Conservation (phyloP, 805 yeast genomes). For the Starmerella sirachaensis region DNA sequence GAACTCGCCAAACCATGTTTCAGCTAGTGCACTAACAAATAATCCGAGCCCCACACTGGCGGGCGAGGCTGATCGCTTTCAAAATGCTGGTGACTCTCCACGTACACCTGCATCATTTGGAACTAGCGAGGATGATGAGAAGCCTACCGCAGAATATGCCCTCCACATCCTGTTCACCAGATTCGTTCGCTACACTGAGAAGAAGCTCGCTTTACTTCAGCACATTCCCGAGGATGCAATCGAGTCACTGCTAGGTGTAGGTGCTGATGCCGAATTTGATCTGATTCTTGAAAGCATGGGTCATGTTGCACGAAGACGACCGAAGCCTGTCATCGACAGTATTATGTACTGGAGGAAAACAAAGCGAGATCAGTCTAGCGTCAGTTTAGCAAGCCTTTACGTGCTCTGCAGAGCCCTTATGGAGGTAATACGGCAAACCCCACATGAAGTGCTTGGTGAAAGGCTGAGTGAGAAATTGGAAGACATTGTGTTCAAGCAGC, state of each 20-base stretch:
- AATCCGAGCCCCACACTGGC: background rate
- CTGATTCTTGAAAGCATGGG: conserved; percentile 77
- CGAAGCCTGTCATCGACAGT: conserved; percentile 92
- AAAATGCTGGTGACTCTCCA: background rate
- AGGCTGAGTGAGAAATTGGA: conserved; percentile 75
- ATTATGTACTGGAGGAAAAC: conserved; percentile 97
- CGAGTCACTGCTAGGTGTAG: conserved; percentile 66
- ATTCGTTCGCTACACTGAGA: conserved; percentile 86
- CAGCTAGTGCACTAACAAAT: no score
- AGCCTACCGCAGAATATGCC: conserved; percentile 54
- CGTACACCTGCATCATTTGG: background rate
- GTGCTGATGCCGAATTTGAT: conserved; percentile 78
- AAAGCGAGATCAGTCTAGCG: conserved; percentile 66
- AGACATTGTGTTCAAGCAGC: conserved; percentile 83
- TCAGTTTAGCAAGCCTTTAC: conserved; percentile 74
- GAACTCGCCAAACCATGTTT: conserved; percentile 2
- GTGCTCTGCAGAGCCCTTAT: conserved; percentile 83
- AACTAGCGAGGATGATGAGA: conserved; percentile 15
- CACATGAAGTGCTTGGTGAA: conserved; percentile 59
- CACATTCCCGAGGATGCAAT: conserved; percentile 54
- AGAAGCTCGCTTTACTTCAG: conserved; percentile 65
- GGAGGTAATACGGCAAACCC: conserved; percentile 82
- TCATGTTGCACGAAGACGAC: conserved; percentile 76
- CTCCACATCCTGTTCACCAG: conserved; percentile 89
- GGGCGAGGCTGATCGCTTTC: background rate